Evolutionary conservation across 495 filamentous ascomycete genomes (phyloP).

Genomic region (Aspergillus wentii): DNA sequence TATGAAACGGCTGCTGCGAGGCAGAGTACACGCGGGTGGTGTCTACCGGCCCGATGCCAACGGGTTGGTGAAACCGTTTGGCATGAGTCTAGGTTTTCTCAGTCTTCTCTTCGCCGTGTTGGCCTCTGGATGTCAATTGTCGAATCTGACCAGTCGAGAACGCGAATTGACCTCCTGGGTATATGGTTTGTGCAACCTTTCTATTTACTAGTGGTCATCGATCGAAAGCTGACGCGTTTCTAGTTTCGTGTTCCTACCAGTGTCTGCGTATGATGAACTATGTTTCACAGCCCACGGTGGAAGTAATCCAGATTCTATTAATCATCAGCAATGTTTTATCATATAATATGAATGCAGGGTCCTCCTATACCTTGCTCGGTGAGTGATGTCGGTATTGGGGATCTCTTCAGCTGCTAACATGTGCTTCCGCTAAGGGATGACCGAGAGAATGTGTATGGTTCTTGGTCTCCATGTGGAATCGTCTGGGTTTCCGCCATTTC

Average conservation of each 20-base stretch:
- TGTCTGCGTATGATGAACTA: constrained; percentile 59
- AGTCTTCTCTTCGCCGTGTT: constrained; percentile 68
- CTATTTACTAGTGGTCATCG: not conserved
- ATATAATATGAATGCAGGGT: constrained; percentile 61
- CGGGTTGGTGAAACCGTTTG: constrained; percentile 37
- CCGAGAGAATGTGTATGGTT: constrained; percentile 54
- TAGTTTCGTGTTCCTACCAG: constrained; percentile 59
- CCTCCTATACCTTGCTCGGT: constrained; percentile 56
- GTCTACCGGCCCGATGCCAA: constrained; percentile 33
- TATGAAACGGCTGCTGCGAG: constrained; percentile 61
- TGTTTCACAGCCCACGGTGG: constrained; percentile 51
- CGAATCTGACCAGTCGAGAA: constrained; percentile 55
- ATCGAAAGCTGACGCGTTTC: constrained; percentile 7
- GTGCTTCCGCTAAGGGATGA: constrained; percentile 56
- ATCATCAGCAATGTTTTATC: constrained; percentile 57
- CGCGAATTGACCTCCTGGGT: constrained; percentile 57
- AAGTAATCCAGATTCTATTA: constrained; percentile 53
- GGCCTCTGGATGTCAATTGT: constrained; percentile 75
- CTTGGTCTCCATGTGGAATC: constrained; percentile 53
- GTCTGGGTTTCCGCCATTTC: constrained; percentile 34
- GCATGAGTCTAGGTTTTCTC: constrained; percentile 35
- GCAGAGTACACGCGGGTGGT: constrained; percentile 49
- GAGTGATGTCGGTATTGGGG: no score
- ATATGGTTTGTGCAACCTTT: constrained; percentile 37
- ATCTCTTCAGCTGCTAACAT: no score